Evolutionary conservation across 2,329 filamentous ascomycete genomes (phyloP), one percentile per base, ranked within the genome.

Genomic region (Dothidotthia symphoricarpi): DNA sequence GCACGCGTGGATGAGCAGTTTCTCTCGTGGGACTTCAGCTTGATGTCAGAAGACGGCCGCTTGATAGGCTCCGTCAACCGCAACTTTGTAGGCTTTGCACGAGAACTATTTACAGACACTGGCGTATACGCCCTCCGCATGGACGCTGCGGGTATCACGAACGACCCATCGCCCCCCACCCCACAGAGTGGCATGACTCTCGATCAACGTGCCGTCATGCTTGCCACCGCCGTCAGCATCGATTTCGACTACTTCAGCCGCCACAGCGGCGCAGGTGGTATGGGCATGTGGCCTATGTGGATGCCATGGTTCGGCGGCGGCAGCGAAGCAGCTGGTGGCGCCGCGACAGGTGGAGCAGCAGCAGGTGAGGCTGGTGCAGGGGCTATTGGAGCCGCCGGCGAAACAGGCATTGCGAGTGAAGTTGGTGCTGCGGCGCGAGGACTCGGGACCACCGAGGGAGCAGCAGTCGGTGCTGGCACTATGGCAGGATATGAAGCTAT

Each of bases 191-290:
- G 76, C 3, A 81, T 84, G 79, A 82, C 79, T 2, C 71, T 84
- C 3, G 81, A 83, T 51, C 79, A 83, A 58, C 72, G 81, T 36
- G 81, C 81, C 3, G 73, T 83, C 16, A 83, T 83, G 80, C 71
- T 84, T 7, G 80, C 81, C 8, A 82, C 80, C 0, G 81, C 81
- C 6, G 80, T 83, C 10, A 79, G 72, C 39, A 74, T 83, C 31
- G 81, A 84, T 53, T 83, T 83, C 43, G 81, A 84, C 56, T 84
- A 83, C 61, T 84, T 84, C 65, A 82, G 78, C 41, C 71, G 79
- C 2, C 77, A 82, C 45, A 80, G 76, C 36, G 61, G 68, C 13
- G 58, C 66, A 3, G 70, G 71, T 8, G 64, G 72, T 12, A 59
- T 73, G 28, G 69, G 74, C 49, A 36, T 66, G 43, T 58, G 54